These are phyloP conservation scores for Sugiyamaella xylanicola DNA, from an alignment of 1,139 yeast species.

Conservation along the genomic window DNA sequence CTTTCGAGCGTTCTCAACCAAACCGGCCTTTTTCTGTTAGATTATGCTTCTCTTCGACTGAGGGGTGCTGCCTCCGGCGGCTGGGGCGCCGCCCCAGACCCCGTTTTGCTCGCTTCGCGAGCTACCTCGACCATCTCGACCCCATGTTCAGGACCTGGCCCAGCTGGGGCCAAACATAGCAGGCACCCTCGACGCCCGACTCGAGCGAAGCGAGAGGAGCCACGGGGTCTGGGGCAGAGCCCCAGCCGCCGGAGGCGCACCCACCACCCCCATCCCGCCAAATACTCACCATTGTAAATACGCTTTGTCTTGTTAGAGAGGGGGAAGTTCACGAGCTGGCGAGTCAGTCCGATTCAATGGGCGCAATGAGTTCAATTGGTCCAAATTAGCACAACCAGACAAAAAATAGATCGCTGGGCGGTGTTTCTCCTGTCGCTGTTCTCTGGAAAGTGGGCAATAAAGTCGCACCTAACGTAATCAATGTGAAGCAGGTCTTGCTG, in stretches of 20 bases:
- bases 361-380: neutral
- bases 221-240: slow-evolving; percentile 1
- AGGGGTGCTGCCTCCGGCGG: neutral
- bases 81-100: neutral
- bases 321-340: too few species aligned
- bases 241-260: slow-evolving; percentile 1
- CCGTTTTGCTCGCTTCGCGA: neutral
- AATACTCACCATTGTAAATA: neutral
- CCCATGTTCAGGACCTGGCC: too few species aligned
- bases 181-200: neutral
- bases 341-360: too few species aligned
- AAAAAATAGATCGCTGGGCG: neutral
- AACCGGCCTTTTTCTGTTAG: slow-evolving; percentile 70
- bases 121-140: neutral
- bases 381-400: neutral
- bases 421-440: neutral
- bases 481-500: neutral
- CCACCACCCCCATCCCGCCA: neutral
- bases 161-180: neutral
- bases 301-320: neutral
- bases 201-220: slow-evolving; percentile 1
- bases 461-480: neutral
- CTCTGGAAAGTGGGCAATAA: neutral
- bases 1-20: slow-evolving; percentile 95
- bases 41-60: too few species aligned